phyloP scores from a whole-genome alignment of 257 asterid species.

The Ophiorrhiza pumila region DNA sequence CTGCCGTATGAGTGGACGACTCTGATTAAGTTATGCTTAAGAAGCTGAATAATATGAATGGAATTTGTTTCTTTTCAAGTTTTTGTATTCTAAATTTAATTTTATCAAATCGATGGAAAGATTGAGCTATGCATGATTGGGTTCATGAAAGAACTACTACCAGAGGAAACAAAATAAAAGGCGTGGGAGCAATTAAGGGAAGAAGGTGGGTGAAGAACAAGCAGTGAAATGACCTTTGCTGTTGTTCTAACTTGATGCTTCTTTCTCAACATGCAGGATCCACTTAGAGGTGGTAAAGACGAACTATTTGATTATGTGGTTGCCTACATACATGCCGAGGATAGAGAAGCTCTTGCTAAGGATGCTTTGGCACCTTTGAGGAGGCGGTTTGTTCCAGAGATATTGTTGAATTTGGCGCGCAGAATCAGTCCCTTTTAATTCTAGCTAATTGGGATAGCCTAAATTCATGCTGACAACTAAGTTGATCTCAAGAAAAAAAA shows the following conservation, averaged over 20 bases:
- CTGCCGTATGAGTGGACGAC: not conserved
- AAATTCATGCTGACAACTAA: not conserved
- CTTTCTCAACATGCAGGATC: slow-evolving; percentile 54
- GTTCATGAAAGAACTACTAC: not conserved
- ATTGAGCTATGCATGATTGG: not conserved
- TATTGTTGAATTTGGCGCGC: slow-evolving; percentile 65
- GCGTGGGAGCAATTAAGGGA: not conserved
- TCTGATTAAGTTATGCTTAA: not conserved
- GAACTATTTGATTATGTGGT: slow-evolving; percentile 73
- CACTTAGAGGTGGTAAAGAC: slow-evolving; percentile 89
- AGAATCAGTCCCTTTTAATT: slow-evolving; percentile 71
- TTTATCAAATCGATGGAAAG: not conserved
- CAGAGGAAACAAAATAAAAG: not conserved
- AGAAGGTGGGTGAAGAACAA: not conserved
- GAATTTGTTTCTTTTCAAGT: not conserved
- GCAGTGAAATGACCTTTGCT: not conserved
- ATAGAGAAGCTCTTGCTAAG: slow-evolving; percentile 66
- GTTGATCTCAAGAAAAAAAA: not conserved
- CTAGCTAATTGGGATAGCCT: not conserved
- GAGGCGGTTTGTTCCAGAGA: slow-evolving; percentile 72
- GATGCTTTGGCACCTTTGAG: slow-evolving; percentile 74
- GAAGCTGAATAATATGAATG: not conserved
- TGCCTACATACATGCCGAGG: slow-evolving; percentile 64
- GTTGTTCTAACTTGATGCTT: not conserved
- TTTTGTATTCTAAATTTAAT: not conserved